A percentile compares a stretch with the other conserved stretches of the same genome.
phyloP scores from a whole-genome alignment of 208 protist species.

The Porcisia hertigi region DNA sequence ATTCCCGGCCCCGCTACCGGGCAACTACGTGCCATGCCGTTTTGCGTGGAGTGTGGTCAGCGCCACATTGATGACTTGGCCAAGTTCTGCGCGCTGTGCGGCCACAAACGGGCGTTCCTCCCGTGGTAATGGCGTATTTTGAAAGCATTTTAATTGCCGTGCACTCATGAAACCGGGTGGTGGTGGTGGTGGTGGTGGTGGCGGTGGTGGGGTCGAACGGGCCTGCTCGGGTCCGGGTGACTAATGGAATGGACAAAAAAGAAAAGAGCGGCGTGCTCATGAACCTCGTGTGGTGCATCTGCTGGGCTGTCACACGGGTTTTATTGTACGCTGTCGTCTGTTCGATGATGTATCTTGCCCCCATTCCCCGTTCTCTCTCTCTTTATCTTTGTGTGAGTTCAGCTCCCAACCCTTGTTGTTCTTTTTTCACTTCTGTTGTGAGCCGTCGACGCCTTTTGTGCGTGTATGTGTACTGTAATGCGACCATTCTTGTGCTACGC shows the following conservation, averaged over 20 bases:
- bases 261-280: too few relatives aligned
- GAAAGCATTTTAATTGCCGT: background rate
- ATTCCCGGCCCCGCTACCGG: background rate
- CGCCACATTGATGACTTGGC: constrained; percentile 61
- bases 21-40: constrained; percentile 21
- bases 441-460: too few relatives aligned
- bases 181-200: background rate
- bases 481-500: too few relatives aligned
- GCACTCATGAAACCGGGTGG: background rate
- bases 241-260: too few relatives aligned
- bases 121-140: constrained; percentile 8
- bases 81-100: constrained; percentile 88
- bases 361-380: background rate
- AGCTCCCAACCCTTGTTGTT: too few relatives aligned
- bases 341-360: background rate
- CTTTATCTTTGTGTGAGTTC: constrained; percentile 9
- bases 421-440: too few relatives aligned
- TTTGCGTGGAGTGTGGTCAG: constrained; percentile 67
- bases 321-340: too few relatives aligned
- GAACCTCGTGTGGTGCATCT: too few relatives aligned
- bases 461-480: too few relatives aligned
- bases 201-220: background rate
- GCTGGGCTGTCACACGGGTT: too few relatives aligned
- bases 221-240: too few relatives aligned
- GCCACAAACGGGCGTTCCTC: constrained; percentile 55